These are phyloP conservation scores for Hortiboletus campestris DNA, from an alignment of 768 basidiomycete genomes.

Conservation along the genomic window DNA sequence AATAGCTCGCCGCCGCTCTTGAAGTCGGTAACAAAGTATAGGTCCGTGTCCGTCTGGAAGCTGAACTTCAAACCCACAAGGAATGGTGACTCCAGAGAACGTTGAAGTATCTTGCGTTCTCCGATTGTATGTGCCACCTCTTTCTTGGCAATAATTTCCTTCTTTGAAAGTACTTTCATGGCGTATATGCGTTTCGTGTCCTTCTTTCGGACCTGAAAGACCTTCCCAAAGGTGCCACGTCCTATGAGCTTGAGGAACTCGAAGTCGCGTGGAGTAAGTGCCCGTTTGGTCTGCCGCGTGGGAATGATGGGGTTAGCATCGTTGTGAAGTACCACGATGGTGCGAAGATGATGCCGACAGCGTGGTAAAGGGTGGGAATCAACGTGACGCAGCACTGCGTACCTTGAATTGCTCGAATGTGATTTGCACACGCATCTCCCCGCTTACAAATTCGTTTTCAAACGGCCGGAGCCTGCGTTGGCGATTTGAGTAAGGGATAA, in stretches of 20 bases:
- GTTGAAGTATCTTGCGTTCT: slow-evolving; percentile 97
- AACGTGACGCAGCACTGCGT: slow-evolving; percentile 18
- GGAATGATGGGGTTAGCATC: slow-evolving; percentile 15
- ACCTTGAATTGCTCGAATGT: slow-evolving; percentile 92
- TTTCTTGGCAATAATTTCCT: slow-evolving; percentile 98
- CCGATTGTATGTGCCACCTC: slow-evolving; percentile 99
- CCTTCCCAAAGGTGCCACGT: slow-evolving; percentile 95
- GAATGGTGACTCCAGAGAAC: slow-evolving; percentile 91
- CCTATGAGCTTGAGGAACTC: slow-evolving; percentile 99
- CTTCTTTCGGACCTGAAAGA: slow-evolving; percentile 97
- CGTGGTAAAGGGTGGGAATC: slow-evolving; percentile 26
- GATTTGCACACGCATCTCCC: slow-evolving; percentile 92
- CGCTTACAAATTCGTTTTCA: slow-evolving; percentile 81
- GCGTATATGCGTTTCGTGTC: slow-evolving; percentile 99
- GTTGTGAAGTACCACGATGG: slow-evolving; percentile 20
- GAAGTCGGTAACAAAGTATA: slow-evolving; percentile 98
- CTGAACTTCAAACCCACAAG: slow-evolving; percentile 97
- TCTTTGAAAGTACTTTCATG: slow-evolving; percentile 98
- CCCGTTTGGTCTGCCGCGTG: slow-evolving; percentile 66
- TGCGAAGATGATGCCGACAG: slow-evolving; percentile 24
- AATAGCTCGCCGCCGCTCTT: slow-evolving; percentile 98
- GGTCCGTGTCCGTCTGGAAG: slow-evolving; percentile 93
- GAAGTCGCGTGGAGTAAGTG: slow-evolving; percentile 92
- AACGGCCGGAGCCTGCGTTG: slow-evolving; percentile 62
- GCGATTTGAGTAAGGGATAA: slow-evolving; percentile 14